A percentile compares a stretch with the other conserved stretches of the same genome.
Evolutionary conservation across 257 asterid species (phyloP).

Genomic region (Nicotiana undulata): DNA sequence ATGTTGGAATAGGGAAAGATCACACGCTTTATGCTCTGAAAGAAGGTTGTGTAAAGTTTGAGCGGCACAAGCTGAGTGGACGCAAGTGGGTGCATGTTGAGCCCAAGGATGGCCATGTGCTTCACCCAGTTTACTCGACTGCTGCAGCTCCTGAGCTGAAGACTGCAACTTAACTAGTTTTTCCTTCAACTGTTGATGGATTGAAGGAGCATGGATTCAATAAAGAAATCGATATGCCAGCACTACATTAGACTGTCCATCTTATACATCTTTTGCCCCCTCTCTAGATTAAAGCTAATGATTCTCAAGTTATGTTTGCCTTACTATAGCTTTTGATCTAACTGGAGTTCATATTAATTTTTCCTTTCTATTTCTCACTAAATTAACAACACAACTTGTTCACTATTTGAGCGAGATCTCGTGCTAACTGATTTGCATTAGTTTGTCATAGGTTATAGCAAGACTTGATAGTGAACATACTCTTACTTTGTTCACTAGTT

Average conservation of each 20-base stretch:
- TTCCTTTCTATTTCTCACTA: no score
- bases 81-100: slow-evolving; percentile 96
- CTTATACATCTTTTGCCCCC: not conserved
- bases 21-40: slow-evolving; percentile 84
- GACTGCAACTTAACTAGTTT: slow-evolving; percentile 30
- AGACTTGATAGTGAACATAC: no score
- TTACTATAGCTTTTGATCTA: no score
- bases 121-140: slow-evolving; percentile 60
- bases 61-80: slow-evolving; percentile 59
- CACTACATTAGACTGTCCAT: not conserved
- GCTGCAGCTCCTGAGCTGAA: slow-evolving; percentile 33
- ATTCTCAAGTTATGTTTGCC: not conserved
- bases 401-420: no score
- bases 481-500: no score
- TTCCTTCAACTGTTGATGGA: not conserved
- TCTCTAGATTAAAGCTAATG: not conserved
- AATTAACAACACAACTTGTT: no score
- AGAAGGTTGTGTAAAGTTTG: slow-evolving; percentile 85
- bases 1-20: slow-evolving; percentile 81
- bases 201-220: not conserved
- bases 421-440: no score
- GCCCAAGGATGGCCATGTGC: slow-evolving; percentile 71
- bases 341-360: no score
- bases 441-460: no score
- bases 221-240: not conserved